phyloP scores from a whole-genome alignment of 2,329 filamentous ascomycete species.

The Fusarium pseudoanthophilum region DNA sequence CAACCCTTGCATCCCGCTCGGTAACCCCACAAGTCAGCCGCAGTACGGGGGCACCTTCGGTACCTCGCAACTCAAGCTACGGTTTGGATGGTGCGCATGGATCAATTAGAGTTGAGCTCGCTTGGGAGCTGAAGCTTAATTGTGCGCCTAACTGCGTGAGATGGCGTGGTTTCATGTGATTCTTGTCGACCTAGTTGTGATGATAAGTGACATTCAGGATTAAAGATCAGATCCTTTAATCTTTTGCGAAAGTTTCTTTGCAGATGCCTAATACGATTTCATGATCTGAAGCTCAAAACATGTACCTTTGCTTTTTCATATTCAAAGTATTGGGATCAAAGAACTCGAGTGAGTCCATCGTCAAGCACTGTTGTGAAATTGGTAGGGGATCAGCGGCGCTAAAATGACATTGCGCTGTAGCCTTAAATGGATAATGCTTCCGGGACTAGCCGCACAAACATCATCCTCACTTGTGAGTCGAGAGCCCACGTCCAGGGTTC shows the following conservation, averaged over 20 bases:
- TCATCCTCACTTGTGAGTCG: not conserved
- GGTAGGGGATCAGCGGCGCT: not conserved
- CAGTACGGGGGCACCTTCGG: too few relatives aligned
- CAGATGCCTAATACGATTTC: not conserved
- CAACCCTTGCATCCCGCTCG: not conserved
- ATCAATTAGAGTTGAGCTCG: not conserved
- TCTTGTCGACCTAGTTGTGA: not conserved
- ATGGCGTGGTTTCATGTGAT: not conserved
- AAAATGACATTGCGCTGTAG: too few relatives aligned
- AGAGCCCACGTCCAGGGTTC: too few relatives aligned
- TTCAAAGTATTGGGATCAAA: too few relatives aligned
- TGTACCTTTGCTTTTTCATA: not conserved
- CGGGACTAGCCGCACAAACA: not conserved
- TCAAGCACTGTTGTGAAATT: not conserved
- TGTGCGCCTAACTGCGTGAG: not conserved
- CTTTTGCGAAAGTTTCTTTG: fast-evolving
- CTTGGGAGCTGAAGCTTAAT: not conserved
- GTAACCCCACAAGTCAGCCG: not conserved
- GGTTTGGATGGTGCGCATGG: not conserved
- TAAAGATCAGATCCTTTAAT: not conserved
- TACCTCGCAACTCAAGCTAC: not conserved
- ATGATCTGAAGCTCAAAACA: fast-evolving
- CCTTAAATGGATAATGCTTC: not conserved
- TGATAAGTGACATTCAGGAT: not conserved
- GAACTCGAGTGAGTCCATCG: not conserved